Base-by-base conservation (phyloP, 2,329 filamentous ascomycete genomes). In the Fusarium bactridioides region DNA sequence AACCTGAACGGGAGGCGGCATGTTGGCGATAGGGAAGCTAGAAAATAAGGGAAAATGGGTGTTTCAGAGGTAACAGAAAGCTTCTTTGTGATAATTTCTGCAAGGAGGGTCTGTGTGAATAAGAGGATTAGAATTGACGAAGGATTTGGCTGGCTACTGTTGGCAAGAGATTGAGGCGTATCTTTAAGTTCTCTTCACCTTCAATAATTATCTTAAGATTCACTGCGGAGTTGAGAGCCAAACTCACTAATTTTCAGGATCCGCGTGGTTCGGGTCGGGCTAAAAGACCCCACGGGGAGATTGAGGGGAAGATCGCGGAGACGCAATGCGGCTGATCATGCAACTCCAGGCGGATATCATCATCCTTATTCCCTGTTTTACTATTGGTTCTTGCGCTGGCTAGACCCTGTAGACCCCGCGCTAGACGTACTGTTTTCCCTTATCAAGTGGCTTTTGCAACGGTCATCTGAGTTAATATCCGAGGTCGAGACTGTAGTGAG, bases 1-100 rank as follows among this genome's bases (percentile, higher is more conserved):
- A n/a, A 75, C 73, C 51, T 75, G 73, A 23, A 75, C 70, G 13
- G 73, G 73, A 43, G 71, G 57, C 2, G 73, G 73, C 73, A 75
- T 75, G 9, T 29, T 67, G 37, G 10, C 7, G 15, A 12, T 7
- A 19, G 21, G 23, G 11, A 13, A 19, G n/a, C 11, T 8, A 5
- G 11, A 6, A 21, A 35, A 10, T 35, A 31, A 21, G 29, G n/a
- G 3, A 0, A 25, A 21, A 11, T 19, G 9, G n/a, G 21, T 21
- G 12, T 8, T 21, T 35, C 6, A 35, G 6, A 25, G 12, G n/a
- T 9, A 25, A 51, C 18, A 21, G 16, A 35, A 35, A 35, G 3
- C 4, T 19, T 51, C 11, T 13, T n/a, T 6, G 18, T 25, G 10
- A 6, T 56, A 18, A 8, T 15, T 7, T 11, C 0, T 10, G 16